Evolutionary conservation across 352 stramenopile species (phyloP).

Genomic region (Pythium dissotocum): DNA sequence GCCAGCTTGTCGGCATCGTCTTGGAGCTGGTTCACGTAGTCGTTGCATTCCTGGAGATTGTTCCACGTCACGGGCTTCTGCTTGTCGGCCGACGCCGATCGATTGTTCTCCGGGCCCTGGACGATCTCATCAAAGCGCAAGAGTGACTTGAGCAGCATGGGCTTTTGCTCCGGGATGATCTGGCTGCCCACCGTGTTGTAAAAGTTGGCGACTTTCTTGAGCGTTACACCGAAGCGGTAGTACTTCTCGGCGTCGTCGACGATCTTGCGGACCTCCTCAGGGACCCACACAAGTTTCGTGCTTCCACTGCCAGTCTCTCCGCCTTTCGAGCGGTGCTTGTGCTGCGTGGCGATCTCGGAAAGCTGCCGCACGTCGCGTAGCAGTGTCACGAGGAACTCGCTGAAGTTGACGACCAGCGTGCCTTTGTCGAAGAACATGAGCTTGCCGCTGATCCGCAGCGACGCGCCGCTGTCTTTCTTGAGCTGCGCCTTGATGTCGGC

Average conservation of each 20-base stretch:
- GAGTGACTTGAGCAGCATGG: conserved; percentile 93
- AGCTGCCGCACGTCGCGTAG: conserved; percentile 92
- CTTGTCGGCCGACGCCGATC: conserved; percentile 36
- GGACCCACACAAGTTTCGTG: conserved; percentile 61
- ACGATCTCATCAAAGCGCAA: conserved; percentile 91
- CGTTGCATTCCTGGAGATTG: conserved; percentile 90
- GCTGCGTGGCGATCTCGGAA: conserved; percentile 78
- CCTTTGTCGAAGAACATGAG: conserved; percentile 92
- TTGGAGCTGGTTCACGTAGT: conserved; percentile 93
- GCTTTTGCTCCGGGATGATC: conserved; percentile 94
- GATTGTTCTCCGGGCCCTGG: conserved; percentile 51
- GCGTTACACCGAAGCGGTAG: conserved; percentile 93
- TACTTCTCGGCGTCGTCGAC: conserved; percentile 90
- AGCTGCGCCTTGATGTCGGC: conserved; percentile 71
- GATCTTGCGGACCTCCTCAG: conserved; percentile 64
- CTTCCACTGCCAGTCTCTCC: conserved; percentile 8
- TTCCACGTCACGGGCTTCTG: conserved; percentile 88
- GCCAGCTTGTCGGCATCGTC: conserved; percentile 87
- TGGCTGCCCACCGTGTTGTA: conserved; percentile 96
- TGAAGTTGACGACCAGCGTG: conserved; percentile 93
- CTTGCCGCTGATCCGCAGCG: conserved; percentile 72
- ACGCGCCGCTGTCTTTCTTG: conserved; percentile 58
- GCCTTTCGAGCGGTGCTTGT: conserved; percentile 32
- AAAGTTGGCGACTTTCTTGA: conserved; percentile 97
- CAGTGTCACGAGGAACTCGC: conserved; percentile 91